These are phyloP conservation scores for Yamadazyma pseudoaaseri DNA, from an alignment of 1,139 yeast genomes.

Conservation along the genomic window DNA sequence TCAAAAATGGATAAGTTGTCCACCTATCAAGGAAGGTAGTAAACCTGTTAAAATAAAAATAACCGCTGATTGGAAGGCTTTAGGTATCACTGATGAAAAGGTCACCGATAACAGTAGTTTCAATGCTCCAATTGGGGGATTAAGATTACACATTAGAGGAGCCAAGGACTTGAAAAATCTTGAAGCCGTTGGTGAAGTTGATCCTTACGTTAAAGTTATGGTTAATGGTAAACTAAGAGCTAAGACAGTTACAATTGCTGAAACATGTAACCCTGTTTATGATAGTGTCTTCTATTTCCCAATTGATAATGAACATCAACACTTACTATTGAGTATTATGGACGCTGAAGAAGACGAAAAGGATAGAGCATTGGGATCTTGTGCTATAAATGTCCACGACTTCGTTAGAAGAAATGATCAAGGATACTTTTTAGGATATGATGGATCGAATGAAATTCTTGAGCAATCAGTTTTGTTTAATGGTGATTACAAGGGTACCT, in stretches of 20 bases:
- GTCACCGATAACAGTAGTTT: conserved; percentile 39
- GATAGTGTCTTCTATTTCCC: conserved; percentile 63
- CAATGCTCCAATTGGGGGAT: conserved; percentile 63
- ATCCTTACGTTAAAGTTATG: conserved; percentile 64
- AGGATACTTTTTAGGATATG: conserved; percentile 50
- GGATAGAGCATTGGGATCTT: conserved; percentile 64
- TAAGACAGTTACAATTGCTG: conserved; percentile 55
- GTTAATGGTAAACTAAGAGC: conserved; percentile 58
- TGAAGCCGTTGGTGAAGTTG: conserved; percentile 67
- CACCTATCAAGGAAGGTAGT: conserved; percentile 29
- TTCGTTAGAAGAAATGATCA: conserved; percentile 47
- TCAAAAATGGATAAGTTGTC: conserved; percentile 48
- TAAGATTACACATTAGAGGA: conserved; percentile 56
- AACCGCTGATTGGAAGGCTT: conserved; percentile 70
- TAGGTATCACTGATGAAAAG: conserved; percentile 51
- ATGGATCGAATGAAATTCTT: conserved; percentile 46
- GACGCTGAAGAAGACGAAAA: conserved; percentile 65
- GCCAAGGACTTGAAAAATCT: conserved; percentile 58
- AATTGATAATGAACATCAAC: conserved; percentile 60
- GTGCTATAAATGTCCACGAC: conserved; percentile 50
- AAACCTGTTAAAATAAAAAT: conserved; percentile 52
- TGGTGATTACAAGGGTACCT: conserved; percentile 46
- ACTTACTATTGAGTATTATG: conserved; percentile 54
- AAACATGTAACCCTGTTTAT: conserved; percentile 55
- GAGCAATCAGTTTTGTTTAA: conserved; percentile 47